Evolutionary conservation across 2,329 filamentous ascomycete genomes (phyloP).

Genomic region (Mariannaea elegans): DNA sequence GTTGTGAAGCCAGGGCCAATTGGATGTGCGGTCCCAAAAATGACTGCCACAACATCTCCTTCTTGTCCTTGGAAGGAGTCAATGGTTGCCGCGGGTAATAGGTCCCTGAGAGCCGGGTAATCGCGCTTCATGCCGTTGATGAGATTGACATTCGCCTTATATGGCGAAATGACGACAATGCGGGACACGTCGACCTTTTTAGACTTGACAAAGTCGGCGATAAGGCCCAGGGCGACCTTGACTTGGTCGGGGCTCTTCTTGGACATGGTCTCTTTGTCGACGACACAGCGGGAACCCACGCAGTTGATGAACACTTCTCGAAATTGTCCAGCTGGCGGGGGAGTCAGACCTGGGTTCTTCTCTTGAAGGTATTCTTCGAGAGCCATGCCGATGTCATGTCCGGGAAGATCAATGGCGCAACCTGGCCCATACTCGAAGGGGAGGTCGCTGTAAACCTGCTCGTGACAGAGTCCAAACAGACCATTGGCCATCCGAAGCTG

Average conservation of each 20-base stretch:
- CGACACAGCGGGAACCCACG: neutral
- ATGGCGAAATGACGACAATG: slow-evolving; percentile 26
- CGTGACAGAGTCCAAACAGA: slow-evolving; percentile 24
- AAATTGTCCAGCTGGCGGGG: slow-evolving; percentile 7
- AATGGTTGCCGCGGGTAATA: slow-evolving; percentile 25
- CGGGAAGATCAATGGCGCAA: slow-evolving; percentile 60
- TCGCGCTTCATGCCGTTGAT: slow-evolving; percentile 18
- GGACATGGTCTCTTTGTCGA: slow-evolving; percentile 4
- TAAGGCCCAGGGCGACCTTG: slow-evolving; percentile 27
- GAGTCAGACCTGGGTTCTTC: slow-evolving; percentile 2
- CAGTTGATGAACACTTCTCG: slow-evolving; percentile 33
- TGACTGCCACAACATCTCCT: slow-evolving; percentile 29
- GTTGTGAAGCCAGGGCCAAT: slow-evolving; percentile 26
- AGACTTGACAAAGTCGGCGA: slow-evolving; percentile 14
- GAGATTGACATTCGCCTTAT: slow-evolving; percentile 27
- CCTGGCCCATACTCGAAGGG: slow-evolving; percentile 14
- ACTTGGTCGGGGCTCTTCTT: slow-evolving; percentile 25
- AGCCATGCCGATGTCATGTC: slow-evolving; percentile 61
- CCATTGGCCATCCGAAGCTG: slow-evolving; percentile 35
- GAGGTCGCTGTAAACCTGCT: slow-evolving; percentile 19
- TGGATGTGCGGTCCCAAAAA: slow-evolving; percentile 13
- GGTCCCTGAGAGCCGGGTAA: slow-evolving; percentile 11
- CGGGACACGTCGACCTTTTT: slow-evolving; percentile 8
- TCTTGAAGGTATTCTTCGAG: slow-evolving; percentile 17
- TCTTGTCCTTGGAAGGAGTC: slow-evolving; percentile 39